phyloP scores from a whole-genome alignment of 2,329 filamentous ascomycete species.

The Cryphonectria nitschkei region DNA sequence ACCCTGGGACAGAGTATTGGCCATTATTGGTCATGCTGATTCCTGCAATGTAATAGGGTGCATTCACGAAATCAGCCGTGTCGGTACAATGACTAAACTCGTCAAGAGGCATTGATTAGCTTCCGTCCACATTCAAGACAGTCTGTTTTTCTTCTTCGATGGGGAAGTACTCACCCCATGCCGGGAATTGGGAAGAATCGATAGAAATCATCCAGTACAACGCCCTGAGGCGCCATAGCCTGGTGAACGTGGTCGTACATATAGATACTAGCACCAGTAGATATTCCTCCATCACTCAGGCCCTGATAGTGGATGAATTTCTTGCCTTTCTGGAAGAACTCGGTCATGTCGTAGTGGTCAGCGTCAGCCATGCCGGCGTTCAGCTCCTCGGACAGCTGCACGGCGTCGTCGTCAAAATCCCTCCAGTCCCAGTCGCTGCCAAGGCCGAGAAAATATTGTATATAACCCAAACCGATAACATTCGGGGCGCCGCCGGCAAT shows the following conservation, averaged over 20 bases:
- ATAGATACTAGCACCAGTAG: constrained; percentile 37
- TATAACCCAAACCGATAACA: neutral
- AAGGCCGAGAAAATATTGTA: constrained; percentile 4
- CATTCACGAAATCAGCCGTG: constrained; percentile 3
- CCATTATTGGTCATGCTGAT: constrained; percentile 2
- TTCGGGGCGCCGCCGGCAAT: constrained; percentile 5
- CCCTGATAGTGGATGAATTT: constrained; percentile 53
- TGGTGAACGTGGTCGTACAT: neutral
- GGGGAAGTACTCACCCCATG: constrained; percentile 36
- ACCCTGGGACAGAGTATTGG: constrained; percentile 1
- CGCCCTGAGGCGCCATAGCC: neutral
- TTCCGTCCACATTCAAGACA: neutral
- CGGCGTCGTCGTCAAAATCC: neutral
- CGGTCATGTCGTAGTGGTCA: constrained; percentile 26
- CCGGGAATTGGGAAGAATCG: constrained; percentile 54
- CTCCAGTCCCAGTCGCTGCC: neutral
- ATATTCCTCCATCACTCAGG: constrained; percentile 46
- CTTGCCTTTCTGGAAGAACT: constrained; percentile 39
- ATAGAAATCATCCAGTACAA: neutral
- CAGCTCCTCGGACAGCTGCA: constrained; percentile 3
- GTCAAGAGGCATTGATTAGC: neutral
- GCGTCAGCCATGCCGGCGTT: constrained; percentile 20
- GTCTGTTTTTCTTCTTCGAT: neutral
- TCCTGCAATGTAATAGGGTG: neutral
- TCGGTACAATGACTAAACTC: neutral